Base-by-base conservation (phyloP, 768 basidiomycete species). In the Amanita phalloides region DNA sequence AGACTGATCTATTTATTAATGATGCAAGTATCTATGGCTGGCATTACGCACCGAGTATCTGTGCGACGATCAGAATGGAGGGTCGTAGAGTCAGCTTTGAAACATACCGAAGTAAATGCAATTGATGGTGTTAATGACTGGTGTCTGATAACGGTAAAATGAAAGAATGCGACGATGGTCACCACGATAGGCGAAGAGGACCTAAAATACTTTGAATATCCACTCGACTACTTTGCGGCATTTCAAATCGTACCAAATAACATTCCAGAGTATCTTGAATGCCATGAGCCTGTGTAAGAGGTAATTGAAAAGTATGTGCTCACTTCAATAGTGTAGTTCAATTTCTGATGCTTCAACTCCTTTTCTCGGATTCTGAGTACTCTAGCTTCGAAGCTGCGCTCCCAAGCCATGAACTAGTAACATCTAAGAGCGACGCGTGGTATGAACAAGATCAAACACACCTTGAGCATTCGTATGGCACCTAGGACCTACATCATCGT, bases 391-490 rank as follows among this genome's bases (percentile, higher is more conserved):
- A 94, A 94, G 61, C 81, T 90, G 23, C 92, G 81, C 64, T 96
- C 92, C 92, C 76, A 78, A 13, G 90, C 92, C 90, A 95, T 94
- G 66, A 94, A 96, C 82, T 86, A 2, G 55, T 3, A 53, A 33
- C 4, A 45, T 49, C 49, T 52, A 49, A 43, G 13, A 33, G 32
- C 1, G 20, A 4, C n/a, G 14, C 26, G 23, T 45, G 20, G 39
- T 46, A 62, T 13, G 36, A 35, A 48, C 11, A 7, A 25, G 43
- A 25, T 11, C 7, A 21, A 17, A 45, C 45, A 25, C 36, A 74
- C 74, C 60, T 95, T 94, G 58, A 94, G 79, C 90, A 94, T 94
- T 28, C 90, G 77, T 53, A 94, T 93, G 10, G 79, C 90, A 45
- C 90, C 90, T 8, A 93, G 70, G 54, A 93, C 80, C 84, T 94